Evolutionary conservation across 73 alveolate species (phyloP), one percentile per base, ranked within the genome.

Genomic region (Stentor roeselii): DNA sequence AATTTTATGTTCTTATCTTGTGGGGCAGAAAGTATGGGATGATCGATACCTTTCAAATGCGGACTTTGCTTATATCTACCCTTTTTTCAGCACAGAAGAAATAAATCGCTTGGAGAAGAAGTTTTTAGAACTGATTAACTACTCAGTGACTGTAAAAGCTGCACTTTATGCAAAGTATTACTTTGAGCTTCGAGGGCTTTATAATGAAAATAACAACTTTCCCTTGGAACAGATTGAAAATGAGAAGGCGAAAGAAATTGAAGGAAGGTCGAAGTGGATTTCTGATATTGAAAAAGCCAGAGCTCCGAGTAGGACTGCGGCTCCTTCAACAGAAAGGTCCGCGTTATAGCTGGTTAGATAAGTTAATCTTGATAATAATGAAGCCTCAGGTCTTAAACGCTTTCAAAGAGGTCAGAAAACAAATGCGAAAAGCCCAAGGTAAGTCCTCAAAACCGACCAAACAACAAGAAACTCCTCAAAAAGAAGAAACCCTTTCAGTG

Each of bases 21-120:
- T 97, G 2, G 99, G 99, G 0, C 95, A 97, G 85, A 97, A 97
- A 85, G 99, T 95, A 82, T 97, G 99, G 99, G 99, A 97, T 88
- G 99, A 97, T 83, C 93, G 96, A 87, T 96, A 93, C 89, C 90
- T 97, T 50, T 88, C 96, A 31, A 97, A 97, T 88, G 95, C 98
- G 42, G 99, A 97, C 78, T 96, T 97, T 86, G 98, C 99, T 6
- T 96, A 94, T 89, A 97, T 97, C 88, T 97, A 97, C 90, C 99
- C 99, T 3, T 97, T 97, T 95, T 97, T 97, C 93, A 93, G 91
- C 34, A 96, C 98, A 83, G 95, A 96, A 82, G 98, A 97, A 92
- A 92, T 97, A 60, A 97, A 97, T 91, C 89, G 87, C 60, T 89
- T 97, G 36, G 99, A 97, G 91, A 92, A 94, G 88, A 96, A 96